Percentiles rank a stretch among this genome's conserved stretches.
These are phyloP conservation scores for Globisporangium abappressorium DNA, from an alignment of 352 stramenopile genomes.

Conservation along the genomic window DNA sequence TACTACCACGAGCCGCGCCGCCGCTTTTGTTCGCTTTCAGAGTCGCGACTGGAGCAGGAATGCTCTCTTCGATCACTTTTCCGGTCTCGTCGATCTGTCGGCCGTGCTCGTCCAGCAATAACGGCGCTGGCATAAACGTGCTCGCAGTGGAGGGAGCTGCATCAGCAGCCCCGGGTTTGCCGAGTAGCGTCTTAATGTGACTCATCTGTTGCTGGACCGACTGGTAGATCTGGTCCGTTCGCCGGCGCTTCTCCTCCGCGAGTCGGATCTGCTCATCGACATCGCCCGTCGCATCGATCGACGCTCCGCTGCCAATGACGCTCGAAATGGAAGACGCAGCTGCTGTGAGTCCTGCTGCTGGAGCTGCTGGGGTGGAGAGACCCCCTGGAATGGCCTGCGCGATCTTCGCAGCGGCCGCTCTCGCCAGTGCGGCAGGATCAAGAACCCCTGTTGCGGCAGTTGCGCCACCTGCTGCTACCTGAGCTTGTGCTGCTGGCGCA, in stretches of 20 bases:
- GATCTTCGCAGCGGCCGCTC: slow-evolving; percentile 74
- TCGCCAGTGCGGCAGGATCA: slow-evolving; percentile 62
- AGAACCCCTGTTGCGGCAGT: slow-evolving; percentile 2
- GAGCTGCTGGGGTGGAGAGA: slow-evolving; percentile 1
- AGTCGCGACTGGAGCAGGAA: slow-evolving; percentile 38
- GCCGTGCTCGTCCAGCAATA: slow-evolving; percentile 76
- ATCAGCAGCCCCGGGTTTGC: slow-evolving; percentile 33
- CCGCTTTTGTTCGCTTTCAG: slow-evolving; percentile 50
- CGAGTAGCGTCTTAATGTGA: slow-evolving; percentile 64
- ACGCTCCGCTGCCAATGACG: not conserved
- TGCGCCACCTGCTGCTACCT: not conserved
- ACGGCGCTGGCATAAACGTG: slow-evolving; percentile 69
- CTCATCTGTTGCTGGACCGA: slow-evolving; percentile 85
- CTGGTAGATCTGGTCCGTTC: slow-evolving; percentile 80
- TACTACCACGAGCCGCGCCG: not conserved
- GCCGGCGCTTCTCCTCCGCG: slow-evolving; percentile 51
- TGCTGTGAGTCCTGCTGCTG: not conserved
- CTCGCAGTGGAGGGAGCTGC: slow-evolving; percentile 10
- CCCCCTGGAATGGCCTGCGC: slow-evolving; percentile 47
- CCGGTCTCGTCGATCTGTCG: slow-evolving; percentile 72
- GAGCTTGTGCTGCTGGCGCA: not conserved
- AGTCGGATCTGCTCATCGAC: slow-evolving; percentile 34
- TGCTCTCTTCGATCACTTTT: slow-evolving; percentile 62
- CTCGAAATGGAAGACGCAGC: not conserved
- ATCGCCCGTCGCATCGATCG: slow-evolving; percentile 17